These are phyloP conservation scores for Loxodes magnus DNA, from an alignment of 73 alveolate genomes.

Conservation along the genomic window DNA sequence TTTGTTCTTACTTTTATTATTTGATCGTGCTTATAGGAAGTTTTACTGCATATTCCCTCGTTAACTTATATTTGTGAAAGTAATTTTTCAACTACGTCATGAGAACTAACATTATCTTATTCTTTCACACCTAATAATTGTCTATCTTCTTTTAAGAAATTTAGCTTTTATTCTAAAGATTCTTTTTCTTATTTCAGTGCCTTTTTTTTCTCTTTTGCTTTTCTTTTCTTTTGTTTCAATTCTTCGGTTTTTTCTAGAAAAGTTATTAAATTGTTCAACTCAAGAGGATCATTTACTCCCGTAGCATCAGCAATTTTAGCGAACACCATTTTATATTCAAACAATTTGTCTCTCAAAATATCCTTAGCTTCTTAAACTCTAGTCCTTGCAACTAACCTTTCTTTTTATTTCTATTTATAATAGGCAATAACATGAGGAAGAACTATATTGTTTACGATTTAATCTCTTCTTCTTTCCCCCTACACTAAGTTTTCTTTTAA, in stretches of 20 bases:
- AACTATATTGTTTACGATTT: slow-evolving; percentile 20
- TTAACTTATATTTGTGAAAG: too few species aligned
- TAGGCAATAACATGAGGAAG: slow-evolving; percentile 13
- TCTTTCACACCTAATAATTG: too few species aligned
- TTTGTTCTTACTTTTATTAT: too few species aligned
- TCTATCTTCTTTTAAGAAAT: slow-evolving; percentile 7
- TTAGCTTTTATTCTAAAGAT: slow-evolving; percentile 12
- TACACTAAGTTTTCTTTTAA: slow-evolving; percentile 12
- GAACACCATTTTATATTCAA: slow-evolving; percentile 16
- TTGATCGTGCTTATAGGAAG: too few species aligned
- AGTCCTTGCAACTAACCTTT: slow-evolving; percentile 12
- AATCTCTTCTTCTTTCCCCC: slow-evolving; percentile 18
- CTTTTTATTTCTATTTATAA: slow-evolving; percentile 16
- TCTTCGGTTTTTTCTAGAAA: slow-evolving; percentile 13
- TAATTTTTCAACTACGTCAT: too few species aligned
- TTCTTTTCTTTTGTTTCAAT: slow-evolving; percentile 13
- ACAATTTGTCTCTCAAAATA: slow-evolving; percentile 17
- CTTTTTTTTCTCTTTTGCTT: slow-evolving; percentile 22
- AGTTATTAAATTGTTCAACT: slow-evolving; percentile 22
- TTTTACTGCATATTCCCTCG: too few species aligned
- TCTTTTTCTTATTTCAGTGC: slow-evolving; percentile 19
- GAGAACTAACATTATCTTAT: too few species aligned
- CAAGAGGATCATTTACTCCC: slow-evolving; percentile 30
- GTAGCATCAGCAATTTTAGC: slow-evolving; percentile 27
- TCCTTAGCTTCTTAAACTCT: slow-evolving; percentile 28